Base-by-base conservation (phyloP, 352 stramenopile genomes). In the Pythium coloratum region DNA sequence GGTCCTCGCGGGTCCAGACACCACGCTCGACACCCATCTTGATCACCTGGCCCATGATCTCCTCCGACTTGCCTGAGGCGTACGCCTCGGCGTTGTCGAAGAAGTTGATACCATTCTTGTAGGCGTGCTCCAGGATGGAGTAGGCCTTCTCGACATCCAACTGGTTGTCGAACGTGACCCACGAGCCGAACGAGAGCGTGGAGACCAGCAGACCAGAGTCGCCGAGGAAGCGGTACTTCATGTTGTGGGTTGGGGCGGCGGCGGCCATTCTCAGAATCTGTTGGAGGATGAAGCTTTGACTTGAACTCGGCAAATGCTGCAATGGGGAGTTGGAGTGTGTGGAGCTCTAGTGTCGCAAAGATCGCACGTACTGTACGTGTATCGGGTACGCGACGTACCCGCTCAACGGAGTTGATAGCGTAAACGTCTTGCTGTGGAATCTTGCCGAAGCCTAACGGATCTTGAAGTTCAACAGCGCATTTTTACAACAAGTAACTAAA, bases 71-170 rank as follows among this genome's bases (percentile, higher is more conserved):
- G 44, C 80, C 78, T 44, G 81, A 70, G 5, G 59, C 70, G 32
- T 90, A 90, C 26, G 75, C 66, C 67, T 85, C 80, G 2, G 82
- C 82, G 38, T 84, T 91, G 69, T 91, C 82, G 54, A 89, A 81
- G 51, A 91, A 85, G 73, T 88, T 91, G 62, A 91, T 64, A 44
- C 80, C 82, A 0, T 81, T 53, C 70, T 91, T 84, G 75, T 82
- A 87, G 12, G 78, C 78, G 61, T 84, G 77, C 59, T 72, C 73
- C 72, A 87, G 71, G 67, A 87, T 82, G 32, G 20, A 62, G 71
- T 87, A 87, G 28, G 78, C 76, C 70, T 82, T 87, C 49, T 83
- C 76, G 51, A 80, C 71, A 66, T 81, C 78, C 18, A 84, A 42
- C 54, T 87, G 78, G 38, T 55, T 76, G 63, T 84, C 72, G 53